Evolutionary conservation across 768 basidiomycete species (phyloP).

Genomic region (Mycena chlorophos): DNA sequence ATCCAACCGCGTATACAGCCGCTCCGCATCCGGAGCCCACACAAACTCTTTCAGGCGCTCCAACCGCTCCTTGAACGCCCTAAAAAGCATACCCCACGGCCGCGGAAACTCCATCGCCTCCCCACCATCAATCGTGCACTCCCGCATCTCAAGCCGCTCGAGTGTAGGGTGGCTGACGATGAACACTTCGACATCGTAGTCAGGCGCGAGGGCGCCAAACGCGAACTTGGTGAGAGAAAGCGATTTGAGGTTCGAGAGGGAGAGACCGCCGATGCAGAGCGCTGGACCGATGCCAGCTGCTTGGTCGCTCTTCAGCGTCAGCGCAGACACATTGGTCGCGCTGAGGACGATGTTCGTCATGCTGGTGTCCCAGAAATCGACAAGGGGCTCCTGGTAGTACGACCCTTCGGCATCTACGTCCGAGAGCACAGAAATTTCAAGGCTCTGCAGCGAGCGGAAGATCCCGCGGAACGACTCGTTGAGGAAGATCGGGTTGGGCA

Average conservation of each 20-base stretch:
- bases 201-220: not conserved
- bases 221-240: conserved; percentile 3
- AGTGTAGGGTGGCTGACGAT: conserved; percentile 12
- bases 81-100: conserved; percentile 6
- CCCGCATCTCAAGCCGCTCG: conserved; percentile 4
- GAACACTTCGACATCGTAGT: conserved; percentile 2
- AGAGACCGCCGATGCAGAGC: not conserved
- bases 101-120: not conserved
- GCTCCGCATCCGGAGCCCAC: not conserved
- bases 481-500: conserved; percentile 5
- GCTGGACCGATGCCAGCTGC: not conserved
- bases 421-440: conserved; percentile 1
- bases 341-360: conserved; percentile 1
- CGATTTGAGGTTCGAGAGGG: not conserved
- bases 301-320: conserved; percentile 6
- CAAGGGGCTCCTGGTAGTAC: not conserved
- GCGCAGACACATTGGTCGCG: not conserved
- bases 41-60: not conserved
- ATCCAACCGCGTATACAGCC: not conserved
- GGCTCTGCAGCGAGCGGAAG: not conserved
- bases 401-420: not conserved
- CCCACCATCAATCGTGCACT: conserved; percentile 1
- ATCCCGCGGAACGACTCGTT: not conserved
- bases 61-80: conserved; percentile 5
- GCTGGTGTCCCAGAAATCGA: conserved; percentile 3